A percentile compares a stretch with the other conserved stretches of the same genome.
phyloP scores from a whole-genome alignment of 2,329 filamentous ascomycete genomes.

The Aureobasidium sp. region DNA sequence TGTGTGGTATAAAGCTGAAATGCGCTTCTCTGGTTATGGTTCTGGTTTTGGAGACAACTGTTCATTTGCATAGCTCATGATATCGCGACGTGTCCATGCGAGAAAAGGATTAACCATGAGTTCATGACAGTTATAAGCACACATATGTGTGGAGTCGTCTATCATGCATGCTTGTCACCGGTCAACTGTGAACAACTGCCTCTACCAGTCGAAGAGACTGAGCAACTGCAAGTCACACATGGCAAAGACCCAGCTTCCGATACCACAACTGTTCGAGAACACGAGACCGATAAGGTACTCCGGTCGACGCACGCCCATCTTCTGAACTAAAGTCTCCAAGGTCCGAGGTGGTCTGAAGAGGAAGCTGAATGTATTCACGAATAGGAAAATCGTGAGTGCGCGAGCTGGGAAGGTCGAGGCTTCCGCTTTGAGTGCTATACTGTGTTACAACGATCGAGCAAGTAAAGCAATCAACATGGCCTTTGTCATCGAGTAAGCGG shows the following conservation, averaged over 20 bases:
- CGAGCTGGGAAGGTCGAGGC: neutral
- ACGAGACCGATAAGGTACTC: neutral
- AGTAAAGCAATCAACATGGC: neutral
- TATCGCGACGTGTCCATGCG: no score
- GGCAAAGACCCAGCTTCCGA: conserved; percentile 70
- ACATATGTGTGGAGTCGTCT: neutral
- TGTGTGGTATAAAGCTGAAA: no score
- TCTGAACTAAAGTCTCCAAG: neutral
- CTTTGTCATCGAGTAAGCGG: neutral
- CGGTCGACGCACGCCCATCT: neutral
- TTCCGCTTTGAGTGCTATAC: neutral
- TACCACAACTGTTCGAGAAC: neutral
- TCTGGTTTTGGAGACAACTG: no score
- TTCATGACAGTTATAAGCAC: no score
- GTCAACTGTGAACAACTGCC: conserved; percentile 54
- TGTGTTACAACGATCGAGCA: neutral
- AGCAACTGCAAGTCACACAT: conserved; percentile 98
- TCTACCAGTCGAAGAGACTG: conserved; percentile 90
- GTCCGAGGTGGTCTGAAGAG: neutral
- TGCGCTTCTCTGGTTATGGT: no score
- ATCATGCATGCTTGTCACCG: conserved; percentile 76
- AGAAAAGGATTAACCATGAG: no score
- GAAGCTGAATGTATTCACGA: neutral
- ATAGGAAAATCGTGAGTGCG: neutral
- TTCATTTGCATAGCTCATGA: no score